Evolutionary conservation across 257 asterid species (phyloP).

Genomic region (Rehmannia glutinosa): DNA sequence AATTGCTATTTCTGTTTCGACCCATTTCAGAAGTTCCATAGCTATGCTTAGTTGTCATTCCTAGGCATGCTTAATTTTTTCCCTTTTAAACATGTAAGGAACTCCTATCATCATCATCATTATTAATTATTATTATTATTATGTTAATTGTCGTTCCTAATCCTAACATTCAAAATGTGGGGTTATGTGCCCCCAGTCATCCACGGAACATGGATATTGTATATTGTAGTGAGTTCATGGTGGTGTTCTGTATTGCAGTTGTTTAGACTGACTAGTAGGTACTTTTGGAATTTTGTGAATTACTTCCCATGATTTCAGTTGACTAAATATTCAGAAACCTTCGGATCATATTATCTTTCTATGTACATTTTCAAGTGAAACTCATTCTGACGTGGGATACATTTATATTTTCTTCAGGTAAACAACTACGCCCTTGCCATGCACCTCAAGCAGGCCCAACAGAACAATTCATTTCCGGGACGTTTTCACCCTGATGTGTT

Average conservation of each 20-base stretch:
- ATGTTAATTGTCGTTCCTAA: too few relatives aligned
- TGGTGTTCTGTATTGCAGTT: neutral
- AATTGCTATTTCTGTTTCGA: too few relatives aligned
- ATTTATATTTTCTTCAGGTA: constrained; percentile 13
- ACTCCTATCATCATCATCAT: too few relatives aligned
- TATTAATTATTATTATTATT: neutral
- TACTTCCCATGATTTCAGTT: neutral
- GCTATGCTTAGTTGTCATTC: too few relatives aligned
- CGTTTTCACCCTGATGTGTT: constrained; percentile 83
- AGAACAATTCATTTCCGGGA: constrained; percentile 62
- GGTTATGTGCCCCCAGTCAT: too few relatives aligned
- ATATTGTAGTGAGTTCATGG: neutral
- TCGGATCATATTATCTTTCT: neutral
- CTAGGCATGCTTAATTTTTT: too few relatives aligned
- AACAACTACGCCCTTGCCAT: constrained; percentile 57
- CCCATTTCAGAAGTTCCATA: too few relatives aligned
- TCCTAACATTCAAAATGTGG: too few relatives aligned
- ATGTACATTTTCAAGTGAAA: neutral
- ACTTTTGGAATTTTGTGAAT: neutral
- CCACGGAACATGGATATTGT: neutral
- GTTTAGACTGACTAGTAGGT: neutral
- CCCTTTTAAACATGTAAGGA: too few relatives aligned
- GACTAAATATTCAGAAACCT: neutral
- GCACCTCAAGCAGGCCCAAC: constrained; percentile 95
- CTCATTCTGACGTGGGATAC: neutral